Base-by-base conservation (phyloP, 2,329 filamentous ascomycete species). In the Fusarium newnesense region DNA sequence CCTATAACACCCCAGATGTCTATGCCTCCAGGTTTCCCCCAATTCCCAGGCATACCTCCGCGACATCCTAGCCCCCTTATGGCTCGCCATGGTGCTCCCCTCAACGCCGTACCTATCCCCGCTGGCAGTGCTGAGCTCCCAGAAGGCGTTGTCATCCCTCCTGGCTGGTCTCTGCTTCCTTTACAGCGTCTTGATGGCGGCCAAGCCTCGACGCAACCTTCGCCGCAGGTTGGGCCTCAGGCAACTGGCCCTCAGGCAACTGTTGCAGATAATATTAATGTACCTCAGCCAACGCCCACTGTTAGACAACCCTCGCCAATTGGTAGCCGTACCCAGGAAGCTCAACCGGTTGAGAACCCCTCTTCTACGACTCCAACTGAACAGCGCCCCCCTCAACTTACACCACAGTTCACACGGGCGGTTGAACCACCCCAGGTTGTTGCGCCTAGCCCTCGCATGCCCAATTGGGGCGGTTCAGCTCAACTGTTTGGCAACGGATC, bases 111-210 rank as follows among this genome's bases (percentile, higher is more conserved):
- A 19, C 83, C 87, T 3, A 90, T 92, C 58, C 88, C 89, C 9
- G 83, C 90, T 7, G 90, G 89, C 24, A 91, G 89, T 74, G 80
- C 87, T 26, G 89, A 91, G 12, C 83, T 92, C 13, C 91, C 91
- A 0, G 87, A 90, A 60, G 90, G 90, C 10, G 85, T 93, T n/a
- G 85, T 87, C 9, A 86, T 93, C 26, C 91, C 91, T 5, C 85
- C 87, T 34, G 91, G 91, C 9, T 93, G 91, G 91, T 88, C 89
- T 28, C 80, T 93, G 43, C 81, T 92, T 50, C 90, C 91, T 30
- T 83, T 93, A 5, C 87, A 91, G 71, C 85, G 88, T 30, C 73
- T 89, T 13, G 86, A 88, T 57, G 83, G 81, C 12, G 58, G 64
- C 21, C 64, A 70, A 40, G 49, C 26, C 24, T 77, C 75, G 26